phyloP scores from a whole-genome alignment of 2,329 filamentous ascomycete species.

The Colletotrichum sp. region DNA sequence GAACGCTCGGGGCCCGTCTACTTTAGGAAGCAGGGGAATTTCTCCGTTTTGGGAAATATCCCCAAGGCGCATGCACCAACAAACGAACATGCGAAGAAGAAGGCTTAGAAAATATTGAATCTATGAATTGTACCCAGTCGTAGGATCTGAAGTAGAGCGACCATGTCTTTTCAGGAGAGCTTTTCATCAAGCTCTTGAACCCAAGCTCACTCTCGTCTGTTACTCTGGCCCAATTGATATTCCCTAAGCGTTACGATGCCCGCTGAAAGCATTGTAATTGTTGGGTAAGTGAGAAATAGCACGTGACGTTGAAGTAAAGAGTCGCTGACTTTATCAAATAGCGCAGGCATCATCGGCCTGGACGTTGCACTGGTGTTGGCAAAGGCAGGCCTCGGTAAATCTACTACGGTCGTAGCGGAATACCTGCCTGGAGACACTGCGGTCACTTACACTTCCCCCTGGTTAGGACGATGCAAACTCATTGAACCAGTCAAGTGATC shows the following conservation, averaged over 20 bases:
- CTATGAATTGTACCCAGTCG: not conserved
- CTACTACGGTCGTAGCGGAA: conserved; percentile 42
- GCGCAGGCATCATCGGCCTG: conserved; percentile 44
- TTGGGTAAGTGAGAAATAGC: conserved; percentile 22
- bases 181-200: not conserved
- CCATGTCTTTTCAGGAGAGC: accelerated
- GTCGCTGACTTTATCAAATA: conserved; percentile 4
- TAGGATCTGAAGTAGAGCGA: not conserved
- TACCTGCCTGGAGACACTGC: conserved; percentile 44
- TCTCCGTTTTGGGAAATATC: not conserved
- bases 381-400: conserved; percentile 33
- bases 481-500: not conserved
- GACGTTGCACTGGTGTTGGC: conserved; percentile 42
- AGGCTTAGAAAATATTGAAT: not conserved
- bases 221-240: not conserved
- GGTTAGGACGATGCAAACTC: conserved; percentile 25
- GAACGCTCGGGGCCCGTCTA: not conserved
- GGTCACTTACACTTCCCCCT: conserved; percentile 44
- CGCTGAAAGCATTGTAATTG: conserved; percentile 23
- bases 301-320: not conserved
- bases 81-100: not conserved
- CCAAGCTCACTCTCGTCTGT: not conserved
- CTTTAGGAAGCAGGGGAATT: not conserved
- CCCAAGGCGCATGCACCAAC: not conserved
- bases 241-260: not conserved